Conservation (phyloP, 441 rosid species). For the Codiaeum variegatum region DNA sequence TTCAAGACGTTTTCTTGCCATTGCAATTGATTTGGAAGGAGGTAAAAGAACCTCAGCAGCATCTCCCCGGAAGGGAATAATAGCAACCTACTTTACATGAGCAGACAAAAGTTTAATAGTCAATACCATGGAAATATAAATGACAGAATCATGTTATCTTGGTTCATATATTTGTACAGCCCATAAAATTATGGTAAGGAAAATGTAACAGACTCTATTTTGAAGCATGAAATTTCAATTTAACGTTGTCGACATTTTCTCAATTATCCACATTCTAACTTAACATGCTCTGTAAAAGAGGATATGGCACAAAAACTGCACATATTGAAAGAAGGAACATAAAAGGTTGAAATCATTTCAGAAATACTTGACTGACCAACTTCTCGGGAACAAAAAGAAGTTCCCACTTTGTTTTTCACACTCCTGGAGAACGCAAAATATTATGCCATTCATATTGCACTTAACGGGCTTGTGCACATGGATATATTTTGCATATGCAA, state of each 20-base stretch:
- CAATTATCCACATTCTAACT: background rate
- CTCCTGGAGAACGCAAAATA: background rate
- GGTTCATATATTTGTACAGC: background rate
- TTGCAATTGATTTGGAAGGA: slow-evolving; percentile 93
- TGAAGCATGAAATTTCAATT: background rate
- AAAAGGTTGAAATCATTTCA: no score
- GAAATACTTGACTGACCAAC: background rate
- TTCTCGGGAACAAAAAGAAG: background rate
- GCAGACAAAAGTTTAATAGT: slow-evolving; percentile 6
- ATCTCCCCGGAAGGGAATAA: slow-evolving; percentile 96
- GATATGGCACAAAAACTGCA: background rate
- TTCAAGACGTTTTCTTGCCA: slow-evolving; percentile 98
- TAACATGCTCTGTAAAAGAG: background rate
- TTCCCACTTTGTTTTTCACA: background rate
- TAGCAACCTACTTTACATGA: slow-evolving; percentile 66
- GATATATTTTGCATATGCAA: background rate
- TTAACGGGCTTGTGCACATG: background rate
- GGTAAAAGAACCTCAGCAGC: slow-evolving; percentile 93
- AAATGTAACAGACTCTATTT: background rate
- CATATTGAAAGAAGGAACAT: background rate
- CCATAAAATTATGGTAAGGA: background rate
- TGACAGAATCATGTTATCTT: background rate
- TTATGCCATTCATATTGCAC: background rate
- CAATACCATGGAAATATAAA: background rate
- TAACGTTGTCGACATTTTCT: background rate